Evolutionary conservation across 1,284 basidiomycete genomes (phyloP), one percentile per base, ranked within the genome.

Genomic region (Veloboletus limbatus): DNA sequence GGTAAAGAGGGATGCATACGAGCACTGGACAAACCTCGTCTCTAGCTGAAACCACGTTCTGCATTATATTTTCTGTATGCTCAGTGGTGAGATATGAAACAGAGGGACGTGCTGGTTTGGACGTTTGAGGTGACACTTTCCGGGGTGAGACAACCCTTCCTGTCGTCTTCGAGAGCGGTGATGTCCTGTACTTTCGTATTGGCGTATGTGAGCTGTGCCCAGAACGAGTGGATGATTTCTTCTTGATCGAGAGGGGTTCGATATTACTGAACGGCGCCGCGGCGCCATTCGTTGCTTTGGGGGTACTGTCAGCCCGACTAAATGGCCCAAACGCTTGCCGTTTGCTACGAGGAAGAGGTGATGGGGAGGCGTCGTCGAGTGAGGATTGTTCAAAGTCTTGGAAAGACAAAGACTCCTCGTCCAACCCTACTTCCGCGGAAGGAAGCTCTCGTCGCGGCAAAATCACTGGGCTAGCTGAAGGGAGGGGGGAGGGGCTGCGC

Each of bases 231-330:
- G 83, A 85, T 4, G 75, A 69, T 66, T 88, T 89, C 71, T 91
- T 89, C 72, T 84, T 88, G 60, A 91, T 89, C 2, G 82, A 84
- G 45, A 91, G 69, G 8, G 88, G 88, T 57, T 87, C 85, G 22
- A 88, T 64, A 22, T 55, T 58, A 45, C 47, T 57, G 45, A 55
- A 56, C 43, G 43, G 56, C 26, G 20, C 45, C 22, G 47, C 45
- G 16, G 58, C 44, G 24, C 61, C 56, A 22, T 60, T 58, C 35
- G 56, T 54, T 18, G 59, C 60, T 55, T 71, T 80, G 7, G 79
- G 78, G 1, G 75, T 78, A 24, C 68, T 62, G 32, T 80, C 77
- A 11, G 63, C 67, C 57, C 77, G 78, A 36, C 62, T 69, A 16
- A 69, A 70, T 4, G 74, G 73, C 41, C 74, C 73, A 54, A 85